phyloP scores from a whole-genome alignment of 805 yeast genomes.

The Diddensiella santjacobensis region DNA sequence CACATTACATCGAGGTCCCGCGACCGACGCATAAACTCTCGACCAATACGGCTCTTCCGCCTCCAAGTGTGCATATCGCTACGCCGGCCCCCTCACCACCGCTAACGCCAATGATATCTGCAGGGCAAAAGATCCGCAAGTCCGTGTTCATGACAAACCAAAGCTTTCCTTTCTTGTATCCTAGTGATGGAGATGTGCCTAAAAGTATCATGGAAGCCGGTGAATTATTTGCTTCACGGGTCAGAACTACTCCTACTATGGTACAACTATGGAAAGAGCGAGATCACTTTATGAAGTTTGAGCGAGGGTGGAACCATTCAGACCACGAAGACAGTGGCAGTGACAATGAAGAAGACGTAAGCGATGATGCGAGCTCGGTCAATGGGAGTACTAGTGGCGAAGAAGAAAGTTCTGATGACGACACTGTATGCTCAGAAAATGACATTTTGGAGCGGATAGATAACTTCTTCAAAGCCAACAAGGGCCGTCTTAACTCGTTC shows the following conservation, averaged over 20 bases:
- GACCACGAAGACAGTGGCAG: neutral
- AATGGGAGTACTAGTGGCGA: neutral
- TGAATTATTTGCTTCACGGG: slow-evolving; percentile 55
- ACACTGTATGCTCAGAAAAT: slow-evolving; percentile 26
- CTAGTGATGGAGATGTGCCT: slow-evolving; percentile 54
- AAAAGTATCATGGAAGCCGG: slow-evolving; percentile 77
- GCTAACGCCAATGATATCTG: slow-evolving; percentile 42
- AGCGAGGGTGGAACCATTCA: slow-evolving; percentile 52
- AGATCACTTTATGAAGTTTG: slow-evolving; percentile 66
- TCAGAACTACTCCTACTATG: slow-evolving; percentile 62
- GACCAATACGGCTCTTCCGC: slow-evolving; percentile 44
- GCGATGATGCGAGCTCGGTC: neutral
- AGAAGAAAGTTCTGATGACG: neutral
- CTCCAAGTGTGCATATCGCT: slow-evolving; percentile 64
- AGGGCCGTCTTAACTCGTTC: slow-evolving; percentile 59
- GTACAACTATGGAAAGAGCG: slow-evolving; percentile 71
- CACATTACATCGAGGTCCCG: slow-evolving; percentile 58
- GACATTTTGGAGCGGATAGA: slow-evolving; percentile 55
- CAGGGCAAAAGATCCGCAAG: slow-evolving; percentile 31
- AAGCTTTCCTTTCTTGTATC: slow-evolving; percentile 64
- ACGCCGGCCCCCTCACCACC: slow-evolving; percentile 90
- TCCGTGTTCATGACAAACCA: slow-evolving; percentile 59
- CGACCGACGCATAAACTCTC: slow-evolving; percentile 46
- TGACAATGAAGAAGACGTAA: neutral
- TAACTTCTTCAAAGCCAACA: slow-evolving; percentile 47